Evolutionary conservation across 2,329 filamentous ascomycete genomes (phyloP).

Genomic region (Penicillium sp.): DNA sequence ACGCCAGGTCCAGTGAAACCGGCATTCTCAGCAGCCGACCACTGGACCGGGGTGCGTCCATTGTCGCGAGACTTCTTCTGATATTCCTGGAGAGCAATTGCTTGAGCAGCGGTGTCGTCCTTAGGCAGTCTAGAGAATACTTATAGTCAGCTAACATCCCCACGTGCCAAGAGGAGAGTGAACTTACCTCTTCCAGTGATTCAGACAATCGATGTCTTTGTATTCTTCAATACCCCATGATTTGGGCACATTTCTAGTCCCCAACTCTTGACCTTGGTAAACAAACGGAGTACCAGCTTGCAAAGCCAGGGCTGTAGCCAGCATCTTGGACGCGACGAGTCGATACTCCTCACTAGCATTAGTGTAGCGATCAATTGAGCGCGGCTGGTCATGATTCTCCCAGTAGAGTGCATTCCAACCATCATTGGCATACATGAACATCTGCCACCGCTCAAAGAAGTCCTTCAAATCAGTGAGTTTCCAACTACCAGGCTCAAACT

Average conservation of each 20-base stretch:
- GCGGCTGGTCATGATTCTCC: slow-evolving; percentile 65
- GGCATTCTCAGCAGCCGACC: slow-evolving; percentile 58
- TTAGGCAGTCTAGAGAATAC: slow-evolving; percentile 29
- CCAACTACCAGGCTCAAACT: slow-evolving; percentile 50
- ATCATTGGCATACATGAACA: slow-evolving; percentile 56
- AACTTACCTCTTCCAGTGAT: slow-evolving; percentile 53
- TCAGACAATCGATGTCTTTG: slow-evolving; percentile 62
- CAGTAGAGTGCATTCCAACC: slow-evolving; percentile 66
- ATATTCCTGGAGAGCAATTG: slow-evolving; percentile 33
- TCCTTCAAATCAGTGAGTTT: slow-evolving; percentile 52
- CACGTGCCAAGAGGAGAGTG: not conserved
- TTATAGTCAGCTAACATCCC: not conserved
- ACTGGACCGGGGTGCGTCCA: slow-evolving; percentile 69
- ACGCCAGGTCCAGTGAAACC: slow-evolving; percentile 59
- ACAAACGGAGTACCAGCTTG: slow-evolving; percentile 63
- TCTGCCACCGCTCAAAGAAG: slow-evolving; percentile 58
- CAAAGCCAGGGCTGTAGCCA: slow-evolving; percentile 56
- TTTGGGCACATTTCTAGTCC: slow-evolving; percentile 62
- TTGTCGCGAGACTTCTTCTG: slow-evolving; percentile 59
- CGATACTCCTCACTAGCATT: slow-evolving; percentile 52
- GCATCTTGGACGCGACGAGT: slow-evolving; percentile 55
- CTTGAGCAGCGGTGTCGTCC: slow-evolving; percentile 28
- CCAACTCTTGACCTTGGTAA: slow-evolving; percentile 69
- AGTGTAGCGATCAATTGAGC: slow-evolving; percentile 57
- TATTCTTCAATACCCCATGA: slow-evolving; percentile 64